Percentiles rank a stretch among this genome's conserved stretches.
These are phyloP conservation scores for Silybum marianum DNA, from an alignment of 129 eudicot species.

Conservation along the genomic window DNA sequence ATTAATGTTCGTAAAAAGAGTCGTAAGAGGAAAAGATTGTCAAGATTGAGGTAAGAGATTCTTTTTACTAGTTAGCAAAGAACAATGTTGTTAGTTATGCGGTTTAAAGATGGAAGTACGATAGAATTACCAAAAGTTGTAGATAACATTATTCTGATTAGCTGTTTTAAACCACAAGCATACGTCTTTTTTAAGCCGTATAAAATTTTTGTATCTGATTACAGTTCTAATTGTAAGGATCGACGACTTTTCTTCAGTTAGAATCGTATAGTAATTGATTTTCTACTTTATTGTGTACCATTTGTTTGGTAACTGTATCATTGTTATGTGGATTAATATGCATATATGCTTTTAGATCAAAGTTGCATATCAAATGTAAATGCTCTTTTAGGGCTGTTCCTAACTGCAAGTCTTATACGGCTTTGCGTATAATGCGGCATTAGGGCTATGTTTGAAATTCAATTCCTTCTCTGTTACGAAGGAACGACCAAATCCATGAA, in stretches of 20 bases:
- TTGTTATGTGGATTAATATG: not conserved
- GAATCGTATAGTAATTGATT: not conserved
- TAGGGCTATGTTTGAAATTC: not conserved
- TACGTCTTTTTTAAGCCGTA: constrained; percentile 3
- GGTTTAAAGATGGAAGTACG: not conserved
- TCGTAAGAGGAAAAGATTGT: constrained; percentile 82
- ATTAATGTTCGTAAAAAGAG: constrained; percentile 42
- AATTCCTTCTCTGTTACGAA: no score
- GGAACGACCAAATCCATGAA: no score
- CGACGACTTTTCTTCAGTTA: not conserved
- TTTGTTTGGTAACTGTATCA: not conserved
- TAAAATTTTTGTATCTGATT: not conserved
- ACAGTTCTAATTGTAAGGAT: not conserved
- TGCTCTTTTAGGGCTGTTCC: not conserved
- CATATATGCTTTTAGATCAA: not conserved
- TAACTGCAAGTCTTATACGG: not conserved
- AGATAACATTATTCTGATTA: not conserved
- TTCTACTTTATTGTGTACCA: not conserved
- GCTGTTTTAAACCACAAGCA: not conserved
- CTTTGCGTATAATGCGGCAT: not conserved
- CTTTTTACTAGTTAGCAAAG: not conserved
- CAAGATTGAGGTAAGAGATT: constrained; percentile 48
- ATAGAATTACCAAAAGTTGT: not conserved
- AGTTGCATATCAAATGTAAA: not conserved
- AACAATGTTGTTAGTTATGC: not conserved